Base-by-base conservation (phyloP, 306 rosid species). In the Pueraria montana region DNA sequence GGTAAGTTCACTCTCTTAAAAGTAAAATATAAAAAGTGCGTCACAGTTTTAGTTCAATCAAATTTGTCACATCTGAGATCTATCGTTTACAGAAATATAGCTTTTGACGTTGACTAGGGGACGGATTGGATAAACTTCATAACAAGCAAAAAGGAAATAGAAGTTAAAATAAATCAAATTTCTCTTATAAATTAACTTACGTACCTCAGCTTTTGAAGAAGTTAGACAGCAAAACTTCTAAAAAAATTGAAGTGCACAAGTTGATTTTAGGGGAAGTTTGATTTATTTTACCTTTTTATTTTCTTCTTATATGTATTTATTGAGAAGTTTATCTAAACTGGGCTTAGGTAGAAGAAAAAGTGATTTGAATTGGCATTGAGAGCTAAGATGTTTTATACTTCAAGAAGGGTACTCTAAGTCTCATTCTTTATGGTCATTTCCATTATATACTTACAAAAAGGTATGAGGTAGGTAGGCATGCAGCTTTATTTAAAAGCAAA, bases 1-100 rank as follows among this genome's bases (percentile, higher is more conserved):
- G 9, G 99, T 96, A 89, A 88, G 97, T 87, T 88, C 67, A 65
- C 14, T 81, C 78, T 76, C 50, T 62, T 56, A 75, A 12, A 74
- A 74, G 34, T 59, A 74, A 74, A 87, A 49, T 79, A 17, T 66
- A 11, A 2, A 66, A 63, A 53, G 63, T 36, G 53, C 67, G 32
- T 55, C 46, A 2, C 40, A 30, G 23, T 72, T 78, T 68, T 13
- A 73, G 52, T 64, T 63, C 64, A 14, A 46, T 81, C 52, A 67
- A 76, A 64, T 76, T 72, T 59, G 32, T 67, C 64, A 14, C 23
- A 59, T 69, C 67, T 80, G 50, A 67, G 65, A 73, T 80, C 8
- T 26, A 59, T 74, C 63, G 36, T 62, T 14, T 11, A 21, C 11
- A 18, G 20, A 36, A 56, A 49, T 69, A 65, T 71, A 48, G 11